These are phyloP conservation scores for Xylariales sp. DNA, from an alignment of 2,329 filamentous ascomycete species.

Conservation along the genomic window DNA sequence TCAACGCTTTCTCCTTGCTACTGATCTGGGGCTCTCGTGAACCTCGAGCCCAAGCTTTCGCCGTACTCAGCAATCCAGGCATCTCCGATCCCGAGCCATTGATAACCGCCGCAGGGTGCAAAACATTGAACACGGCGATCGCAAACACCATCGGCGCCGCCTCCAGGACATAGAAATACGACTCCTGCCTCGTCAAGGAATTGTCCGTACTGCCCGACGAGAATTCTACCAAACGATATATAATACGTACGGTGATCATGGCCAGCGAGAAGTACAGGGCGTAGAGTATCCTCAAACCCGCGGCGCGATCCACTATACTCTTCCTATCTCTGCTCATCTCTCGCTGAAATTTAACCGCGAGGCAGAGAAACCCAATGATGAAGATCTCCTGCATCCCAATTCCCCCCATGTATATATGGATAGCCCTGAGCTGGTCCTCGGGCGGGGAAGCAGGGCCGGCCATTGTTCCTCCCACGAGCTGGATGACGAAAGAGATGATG, in stretches of 20 bases:
- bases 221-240: conserved; percentile 59
- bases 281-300: conserved; percentile 16
- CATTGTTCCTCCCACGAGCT: conserved; percentile 29
- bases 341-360: conserved; percentile 34
- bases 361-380: conserved; percentile 39
- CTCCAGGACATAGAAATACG: conserved; percentile 31
- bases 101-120: conserved; percentile 29
- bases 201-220: conserved; percentile 33
- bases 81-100: conserved; percentile 14
- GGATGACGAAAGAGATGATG: conserved; percentile 30
- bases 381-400: conserved; percentile 47
- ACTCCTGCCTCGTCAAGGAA: conserved; percentile 21
- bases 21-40: too few relatives aligned
- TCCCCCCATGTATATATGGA: conserved; percentile 48
- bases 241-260: conserved; percentile 68
- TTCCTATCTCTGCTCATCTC: conserved; percentile 20
- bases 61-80: conserved; percentile 11
- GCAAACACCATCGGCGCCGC: conserved; percentile 33
- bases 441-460: conserved; percentile 20
- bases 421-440: conserved; percentile 24
- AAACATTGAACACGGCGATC: conserved; percentile 28
- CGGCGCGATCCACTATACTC: not conserved
- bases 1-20: too few relatives aligned
- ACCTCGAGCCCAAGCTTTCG: too few relatives aligned
- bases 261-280: conserved; percentile 30